A percentile compares a stretch with the other conserved stretches of the same genome.
These are phyloP conservation scores for Tagetes patula DNA, from an alignment of 129 eudicot genomes.

Conservation along the genomic window DNA sequence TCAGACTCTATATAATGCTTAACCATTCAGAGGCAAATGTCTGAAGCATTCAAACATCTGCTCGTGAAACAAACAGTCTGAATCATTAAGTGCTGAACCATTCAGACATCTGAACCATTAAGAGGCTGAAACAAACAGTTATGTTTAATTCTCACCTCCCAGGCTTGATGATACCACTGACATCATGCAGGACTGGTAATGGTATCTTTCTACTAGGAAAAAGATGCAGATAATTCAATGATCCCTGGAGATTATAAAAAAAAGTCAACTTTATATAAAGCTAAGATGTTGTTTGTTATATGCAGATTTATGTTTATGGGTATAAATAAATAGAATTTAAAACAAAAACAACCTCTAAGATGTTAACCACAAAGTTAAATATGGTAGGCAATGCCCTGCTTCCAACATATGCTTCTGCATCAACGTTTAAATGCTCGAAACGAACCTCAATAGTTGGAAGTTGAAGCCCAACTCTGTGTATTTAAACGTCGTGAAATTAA, in stretches of 20 bases:
- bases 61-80: no score
- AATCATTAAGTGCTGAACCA: no score
- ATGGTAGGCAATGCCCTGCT: constrained; percentile 68
- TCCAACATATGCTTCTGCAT: constrained; percentile 65
- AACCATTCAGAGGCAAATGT: no score
- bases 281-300: neutral
- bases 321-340: constrained; percentile 4
- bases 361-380: constrained; percentile 56
- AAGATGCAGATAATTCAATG: constrained; percentile 54
- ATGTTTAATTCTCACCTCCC: constrained; percentile 49
- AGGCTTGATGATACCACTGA: constrained; percentile 79
- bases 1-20: no score
- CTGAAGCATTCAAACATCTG: no score
- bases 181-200: constrained; percentile 63
- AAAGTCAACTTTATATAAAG: neutral
- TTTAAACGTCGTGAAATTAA: neutral
- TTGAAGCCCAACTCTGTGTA: constrained; percentile 63
- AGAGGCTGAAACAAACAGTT: no score
- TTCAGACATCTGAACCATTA: no score
- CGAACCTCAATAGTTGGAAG: constrained; percentile 72
- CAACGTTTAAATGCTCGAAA: constrained; percentile 61
- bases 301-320: neutral
- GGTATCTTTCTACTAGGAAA: constrained; percentile 61
- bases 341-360: constrained; percentile 51
- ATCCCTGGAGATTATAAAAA: constrained; percentile 37